Base-by-base conservation (phyloP, 495 filamentous ascomycete genomes). In the Pyrenula massariospora region DNA sequence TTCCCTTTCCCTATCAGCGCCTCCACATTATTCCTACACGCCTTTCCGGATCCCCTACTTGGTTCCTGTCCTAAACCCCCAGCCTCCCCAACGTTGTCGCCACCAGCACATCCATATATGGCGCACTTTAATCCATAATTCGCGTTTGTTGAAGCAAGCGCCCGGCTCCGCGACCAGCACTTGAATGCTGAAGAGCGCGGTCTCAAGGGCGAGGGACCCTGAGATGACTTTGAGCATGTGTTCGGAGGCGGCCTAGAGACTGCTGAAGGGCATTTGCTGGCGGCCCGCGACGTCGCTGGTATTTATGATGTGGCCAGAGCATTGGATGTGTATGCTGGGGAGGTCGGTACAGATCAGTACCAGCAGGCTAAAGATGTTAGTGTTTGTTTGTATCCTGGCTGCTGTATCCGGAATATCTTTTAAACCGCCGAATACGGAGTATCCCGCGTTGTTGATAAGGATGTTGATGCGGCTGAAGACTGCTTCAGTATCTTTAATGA, bases 361-460 rank as follows among this genome's bases (percentile, higher is more conserved):
- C 10, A 79, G 55, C 20, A 66, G 55, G 25, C 74, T 75, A 53
- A 77, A 63, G 24, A 75, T 68, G 53, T 79, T 78, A 25, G 68
- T 66, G 20, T 57, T 60, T 20, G 66, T 75, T 57, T 68, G 62
- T 10, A 63, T 59, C 12, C 65, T 60, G 25, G 61, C 61, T 62
- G 71, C 69, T 53, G 68, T 62, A 20, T 62, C 65, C 31, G 11
- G 11, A 19, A 11, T 11, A n/a, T 66, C 67, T 55, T 69, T 65
- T 15, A 77, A 54, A 8, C 65, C 60, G 19, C 71, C 77, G 20
- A 72, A 54, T 2, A 77, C 56, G n/a, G 63, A 65, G 53, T 74
- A 73, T 3, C 62, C 77, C 1, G 77, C 75, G 25, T 77, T 76
- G 56, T 80, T 79, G 24, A 80, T 62, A 19, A 80, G 57, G 22